Base-by-base conservation (phyloP, 805 yeast species). In the Naumovozyma castellii region DNA sequence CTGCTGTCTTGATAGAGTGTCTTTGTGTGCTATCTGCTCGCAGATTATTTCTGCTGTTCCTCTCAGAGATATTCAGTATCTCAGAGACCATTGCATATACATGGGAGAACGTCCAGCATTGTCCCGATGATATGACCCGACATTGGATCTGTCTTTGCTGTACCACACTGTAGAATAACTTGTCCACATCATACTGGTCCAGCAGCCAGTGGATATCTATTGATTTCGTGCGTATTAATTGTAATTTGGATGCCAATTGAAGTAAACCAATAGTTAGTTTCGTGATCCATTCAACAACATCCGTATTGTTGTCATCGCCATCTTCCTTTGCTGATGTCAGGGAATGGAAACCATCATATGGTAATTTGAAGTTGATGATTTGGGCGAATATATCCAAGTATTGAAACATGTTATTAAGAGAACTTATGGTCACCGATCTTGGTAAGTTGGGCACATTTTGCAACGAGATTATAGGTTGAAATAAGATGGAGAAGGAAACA, bases 181-280 rank as follows among this genome's bases (percentile, higher is more conserved):
- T 42, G 34, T 54, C 59, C 12, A 53, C 36, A 34, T 54, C 59
- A 37, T 51, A 47, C 28, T 50, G 47, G 14, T 50, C 49, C 33
- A 54, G 39, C 27, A 51, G 33, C 53, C 54, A 48, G 1, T 42
- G 42, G 5, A 50, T 28, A 33, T 50, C 54, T 15, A 48, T 40
- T 4, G 48, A 43, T 18, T 42, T 41, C n/a, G 34, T 34, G 2
- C 54, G 49, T 22, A 51, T 17, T 25, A 53, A 40, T 6, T 49
- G 39, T 30, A 45, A 42, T 22, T 40, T 41, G 28, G 48, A 41
- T 13, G 49, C 42, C 12, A 53, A 33, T 37, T 47, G 48, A 25
- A 53, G 18, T 3, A 49, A 22, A 34, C 44, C 46, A 31, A 50
- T 39, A 1, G 49, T 40, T 10, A 53, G 39, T 33, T 43, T 44